phyloP scores from a whole-genome alignment of 495 filamentous ascomycete genomes.

The Daldinia loculata region DNA sequence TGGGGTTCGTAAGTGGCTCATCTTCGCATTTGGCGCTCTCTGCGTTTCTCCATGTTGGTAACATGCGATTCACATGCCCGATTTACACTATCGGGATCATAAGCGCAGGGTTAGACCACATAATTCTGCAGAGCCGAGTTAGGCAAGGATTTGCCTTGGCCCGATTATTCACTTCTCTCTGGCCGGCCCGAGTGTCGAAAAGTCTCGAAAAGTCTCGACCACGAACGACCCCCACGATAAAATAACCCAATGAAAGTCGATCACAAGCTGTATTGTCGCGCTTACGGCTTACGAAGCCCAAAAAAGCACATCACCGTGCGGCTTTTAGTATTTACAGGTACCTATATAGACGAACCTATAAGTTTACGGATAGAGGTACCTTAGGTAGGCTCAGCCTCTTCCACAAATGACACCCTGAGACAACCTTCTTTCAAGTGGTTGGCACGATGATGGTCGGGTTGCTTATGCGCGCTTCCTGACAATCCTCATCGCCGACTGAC shows the following conservation, averaged over 20 bases:
- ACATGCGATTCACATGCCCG: constrained; percentile 12
- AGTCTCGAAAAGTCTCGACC: constrained; percentile 37
- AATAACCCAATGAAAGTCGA: constrained; percentile 23
- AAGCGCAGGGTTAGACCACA: constrained; percentile 17
- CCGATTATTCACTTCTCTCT: constrained; percentile 21
- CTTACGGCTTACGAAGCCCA: constrained; percentile 18
- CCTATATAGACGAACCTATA: not conserved
- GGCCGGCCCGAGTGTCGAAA: constrained; percentile 34
- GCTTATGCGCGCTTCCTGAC: constrained; percentile 3
- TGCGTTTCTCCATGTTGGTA: not conserved
- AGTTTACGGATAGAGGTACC: no score
- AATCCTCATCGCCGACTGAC: constrained; percentile 29
- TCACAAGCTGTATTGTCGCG: constrained; percentile 20
- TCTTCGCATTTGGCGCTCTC: constrained; percentile 7
- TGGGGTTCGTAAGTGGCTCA: constrained; percentile 6
- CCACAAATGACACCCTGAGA: constrained; percentile 6
- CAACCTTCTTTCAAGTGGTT: constrained; percentile 22
- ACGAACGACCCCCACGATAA: constrained; percentile 29
- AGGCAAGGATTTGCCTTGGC: constrained; percentile 23
- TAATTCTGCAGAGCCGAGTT: constrained; percentile 16
- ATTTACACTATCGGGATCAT: constrained; percentile 19
- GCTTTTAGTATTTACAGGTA: constrained; percentile 1
- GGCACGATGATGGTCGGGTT: constrained; percentile 16
- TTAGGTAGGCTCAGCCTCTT: constrained; percentile 18
- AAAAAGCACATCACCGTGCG: constrained; percentile 22